Conservation (phyloP, 2,329 filamentous ascomycete species). For the Calonectria honghensis region DNA sequence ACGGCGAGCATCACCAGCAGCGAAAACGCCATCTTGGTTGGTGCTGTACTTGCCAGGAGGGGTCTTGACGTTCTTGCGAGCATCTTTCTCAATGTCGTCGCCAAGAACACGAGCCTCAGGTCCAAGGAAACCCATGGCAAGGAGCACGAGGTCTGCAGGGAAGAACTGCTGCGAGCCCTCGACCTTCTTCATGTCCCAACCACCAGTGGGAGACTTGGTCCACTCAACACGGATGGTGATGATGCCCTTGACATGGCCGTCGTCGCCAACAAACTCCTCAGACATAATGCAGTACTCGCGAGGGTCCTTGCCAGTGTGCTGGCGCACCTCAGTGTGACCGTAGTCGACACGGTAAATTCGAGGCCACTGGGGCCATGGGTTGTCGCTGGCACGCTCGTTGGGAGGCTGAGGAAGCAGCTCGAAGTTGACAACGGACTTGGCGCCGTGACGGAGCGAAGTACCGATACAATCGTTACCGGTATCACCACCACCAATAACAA, state of each 20-base stretch:
- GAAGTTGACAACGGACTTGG: conserved; percentile 97
- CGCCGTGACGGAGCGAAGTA: conserved; percentile 95
- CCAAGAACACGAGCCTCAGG: conserved; percentile 92
- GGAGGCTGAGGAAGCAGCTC: conserved; percentile 95
- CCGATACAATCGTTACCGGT: conserved; percentile 99
- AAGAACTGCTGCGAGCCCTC: conserved; percentile 97
- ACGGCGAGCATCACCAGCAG: conserved; percentile 94
- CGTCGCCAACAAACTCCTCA: conserved; percentile 95
- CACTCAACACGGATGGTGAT: conserved; percentile 97
- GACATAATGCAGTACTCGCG: conserved; percentile 99
- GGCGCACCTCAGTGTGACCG: conserved; percentile 95
- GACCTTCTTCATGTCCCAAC: conserved; percentile 99
- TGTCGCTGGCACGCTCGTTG: conserved; percentile 91
- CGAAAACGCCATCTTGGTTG: conserved; percentile 91
- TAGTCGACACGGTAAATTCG: conserved; percentile 99
- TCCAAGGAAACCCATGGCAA: conserved; percentile 98
- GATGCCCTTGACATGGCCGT: conserved; percentile 95
- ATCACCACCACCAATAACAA: conserved; percentile 98
- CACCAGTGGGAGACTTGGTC: conserved; percentile 91
- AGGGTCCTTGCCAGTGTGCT: conserved; percentile 96
- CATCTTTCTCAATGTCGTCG: conserved; percentile 92
- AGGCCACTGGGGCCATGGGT: conserved; percentile 99
- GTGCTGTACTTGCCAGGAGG: conserved; percentile 90
- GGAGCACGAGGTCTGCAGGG: conserved; percentile 93
- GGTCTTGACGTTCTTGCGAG: conserved; percentile 97